Percentiles rank a stretch among this genome's conserved stretches.
These are phyloP conservation scores for Penicillium fuscoglaucum DNA, from an alignment of 2,329 filamentous ascomycete genomes.

Conservation along the genomic window DNA sequence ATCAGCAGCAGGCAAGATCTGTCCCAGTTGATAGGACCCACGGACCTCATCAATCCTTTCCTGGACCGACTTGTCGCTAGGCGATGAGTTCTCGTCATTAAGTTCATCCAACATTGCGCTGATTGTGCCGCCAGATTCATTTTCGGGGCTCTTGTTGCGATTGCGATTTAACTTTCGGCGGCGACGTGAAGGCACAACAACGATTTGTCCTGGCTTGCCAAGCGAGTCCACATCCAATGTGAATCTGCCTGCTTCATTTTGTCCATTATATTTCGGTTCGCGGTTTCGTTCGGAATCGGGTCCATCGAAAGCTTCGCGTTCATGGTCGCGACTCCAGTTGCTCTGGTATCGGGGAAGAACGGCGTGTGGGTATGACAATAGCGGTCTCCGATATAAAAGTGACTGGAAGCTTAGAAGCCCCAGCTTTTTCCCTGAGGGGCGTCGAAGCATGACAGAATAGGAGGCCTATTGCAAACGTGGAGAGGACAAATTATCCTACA, in stretches of 20 bases:
- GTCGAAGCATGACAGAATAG: conserved; percentile 29
- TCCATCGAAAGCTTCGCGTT: background rate
- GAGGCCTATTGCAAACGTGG: conserved; percentile 2
- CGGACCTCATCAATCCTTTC: conserved; percentile 33
- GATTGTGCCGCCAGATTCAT: conserved; percentile 5
- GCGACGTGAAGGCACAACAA: conserved; percentile 35
- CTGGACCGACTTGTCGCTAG: conserved; percentile 18
- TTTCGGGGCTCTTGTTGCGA: conserved; percentile 3
- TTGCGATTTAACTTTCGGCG: conserved; percentile 10
- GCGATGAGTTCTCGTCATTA: conserved; percentile 18
- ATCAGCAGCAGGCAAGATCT: conserved; percentile 29
- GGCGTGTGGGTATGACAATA: conserved; percentile 12
- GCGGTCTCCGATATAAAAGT: conserved; percentile 10
- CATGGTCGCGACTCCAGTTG: conserved; percentile 13
- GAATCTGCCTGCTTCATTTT: conserved; percentile 15
- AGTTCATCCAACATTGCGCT: conserved; percentile 32
- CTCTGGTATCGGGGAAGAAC: conserved; percentile 24
- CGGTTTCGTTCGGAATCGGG: conserved; percentile 7
- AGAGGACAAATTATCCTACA: conserved; percentile 9
- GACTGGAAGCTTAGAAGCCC: conserved; percentile 26
- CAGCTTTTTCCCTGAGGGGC: conserved; percentile 21
- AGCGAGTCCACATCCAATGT: conserved; percentile 36
- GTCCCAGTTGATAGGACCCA: conserved; percentile 21
- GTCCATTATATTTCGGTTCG: conserved; percentile 1
- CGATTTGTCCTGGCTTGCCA: conserved; percentile 40